These are phyloP conservation scores for Mycena vitilis DNA, from an alignment of 768 basidiomycete species.

Conservation along the genomic window DNA sequence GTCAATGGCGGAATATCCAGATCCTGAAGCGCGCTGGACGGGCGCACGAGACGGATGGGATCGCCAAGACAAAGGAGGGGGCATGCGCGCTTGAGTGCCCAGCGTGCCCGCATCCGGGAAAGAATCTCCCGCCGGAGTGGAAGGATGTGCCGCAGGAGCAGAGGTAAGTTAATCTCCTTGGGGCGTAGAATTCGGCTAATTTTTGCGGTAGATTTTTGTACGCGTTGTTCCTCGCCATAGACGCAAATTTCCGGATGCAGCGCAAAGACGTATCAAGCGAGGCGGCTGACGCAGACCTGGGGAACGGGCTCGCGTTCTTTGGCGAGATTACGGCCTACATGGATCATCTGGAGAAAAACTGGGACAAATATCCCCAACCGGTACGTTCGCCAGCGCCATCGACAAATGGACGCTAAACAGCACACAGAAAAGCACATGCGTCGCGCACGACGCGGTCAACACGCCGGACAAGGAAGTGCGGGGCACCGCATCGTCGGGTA, in stretches of 20 bases:
- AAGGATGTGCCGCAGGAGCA: conserved; percentile 12
- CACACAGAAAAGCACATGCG: conserved; percentile 32
- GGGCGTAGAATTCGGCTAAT: background rate
- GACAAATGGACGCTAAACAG: too few species aligned
- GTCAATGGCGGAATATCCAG: conserved; percentile 38
- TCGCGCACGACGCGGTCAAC: conserved; percentile 26
- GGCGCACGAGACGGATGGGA: conserved; percentile 35
- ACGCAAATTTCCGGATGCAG: conserved; percentile 36
- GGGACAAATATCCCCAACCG: conserved; percentile 6
- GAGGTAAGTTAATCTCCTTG: background rate
- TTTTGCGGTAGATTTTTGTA: conserved; percentile 14
- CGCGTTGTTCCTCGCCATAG: conserved; percentile 21
- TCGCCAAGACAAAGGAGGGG: conserved; percentile 29
- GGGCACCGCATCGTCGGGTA: conserved; percentile 19
- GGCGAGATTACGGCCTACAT: conserved; percentile 30
- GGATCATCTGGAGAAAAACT: conserved; percentile 15
- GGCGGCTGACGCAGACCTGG: conserved; percentile 27
- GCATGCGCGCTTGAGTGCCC: conserved; percentile 37
- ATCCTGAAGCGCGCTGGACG: conserved; percentile 36
- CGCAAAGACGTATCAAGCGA: conserved; percentile 33
- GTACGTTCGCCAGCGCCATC: background rate
- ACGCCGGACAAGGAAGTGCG: conserved; percentile 16
- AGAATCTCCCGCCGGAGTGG: conserved; percentile 38
- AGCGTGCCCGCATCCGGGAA: conserved; percentile 42
- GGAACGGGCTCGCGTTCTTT: conserved; percentile 34